Evolutionary conservation across 2,329 filamentous ascomycete species (phyloP).

Genomic region (Curvularia verruculosa): DNA sequence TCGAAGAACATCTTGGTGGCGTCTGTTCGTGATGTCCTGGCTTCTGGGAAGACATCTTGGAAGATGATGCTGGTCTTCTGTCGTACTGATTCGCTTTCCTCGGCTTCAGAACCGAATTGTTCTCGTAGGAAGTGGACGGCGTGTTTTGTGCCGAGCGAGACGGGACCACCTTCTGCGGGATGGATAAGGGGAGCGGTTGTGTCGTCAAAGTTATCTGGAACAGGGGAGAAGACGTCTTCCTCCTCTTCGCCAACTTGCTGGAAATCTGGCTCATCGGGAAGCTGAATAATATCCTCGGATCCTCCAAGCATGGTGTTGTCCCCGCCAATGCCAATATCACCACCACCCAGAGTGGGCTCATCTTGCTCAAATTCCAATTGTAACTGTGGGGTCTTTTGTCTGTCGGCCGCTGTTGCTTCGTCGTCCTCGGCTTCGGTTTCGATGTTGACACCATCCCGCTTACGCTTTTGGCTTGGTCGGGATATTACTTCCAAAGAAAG

Average conservation of each 20-base stretch:
- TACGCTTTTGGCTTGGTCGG: conserved; percentile 84
- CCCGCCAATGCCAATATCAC: conserved; percentile 52
- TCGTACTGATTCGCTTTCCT: conserved; percentile 70
- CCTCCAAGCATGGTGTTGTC: conserved; percentile 38
- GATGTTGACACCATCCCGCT: conserved; percentile 85
- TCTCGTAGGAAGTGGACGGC: conserved; percentile 94
- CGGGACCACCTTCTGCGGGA: conserved; percentile 81
- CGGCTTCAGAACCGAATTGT: conserved; percentile 77
- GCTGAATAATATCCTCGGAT: conserved; percentile 37
- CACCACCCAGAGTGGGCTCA: conserved; percentile 54
- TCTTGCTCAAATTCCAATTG: conserved; percentile 64
- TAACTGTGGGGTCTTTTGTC: conserved; percentile 71
- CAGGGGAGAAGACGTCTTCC: conserved; percentile 47
- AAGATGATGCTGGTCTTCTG: conserved; percentile 81
- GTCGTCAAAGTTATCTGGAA: conserved; percentile 72
- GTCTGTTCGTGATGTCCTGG: conserved; percentile 80
- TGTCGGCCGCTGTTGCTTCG: conserved; percentile 52
- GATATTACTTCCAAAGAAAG: conserved; percentile 84
- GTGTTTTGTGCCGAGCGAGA: conserved; percentile 91
- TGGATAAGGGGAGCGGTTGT: conserved; percentile 77
- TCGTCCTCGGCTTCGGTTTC: conserved; percentile 75
- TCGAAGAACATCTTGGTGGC: conserved; percentile 99
- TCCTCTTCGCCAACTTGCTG: conserved; percentile 42
- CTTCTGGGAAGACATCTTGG: conserved; percentile 87
- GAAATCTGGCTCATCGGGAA: conserved; percentile 35